Base-by-base conservation (phyloP, 176 grass and related monocot genomes). In the Miscanthus lutarioriparius region DNA sequence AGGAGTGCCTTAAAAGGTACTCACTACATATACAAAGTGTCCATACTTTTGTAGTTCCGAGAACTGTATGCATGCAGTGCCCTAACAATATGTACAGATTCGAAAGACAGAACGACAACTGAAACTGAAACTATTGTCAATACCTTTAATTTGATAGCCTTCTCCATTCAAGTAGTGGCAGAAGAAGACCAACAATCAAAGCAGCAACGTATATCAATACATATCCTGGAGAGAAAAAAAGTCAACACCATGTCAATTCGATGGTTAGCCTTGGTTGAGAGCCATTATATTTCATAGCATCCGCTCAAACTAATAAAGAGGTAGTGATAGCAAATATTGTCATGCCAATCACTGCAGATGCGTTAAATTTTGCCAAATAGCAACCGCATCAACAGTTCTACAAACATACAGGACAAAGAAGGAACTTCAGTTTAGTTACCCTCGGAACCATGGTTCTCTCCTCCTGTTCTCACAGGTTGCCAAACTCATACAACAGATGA, bases 201-300 rank as follows among this genome's bases (percentile, higher is more conserved):
- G 44, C 44, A 12, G 59, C 27, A 47, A 9, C 45, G 51, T 53
- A 68, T 37, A 37, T 43, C 28, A 84, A 72, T 44, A 30, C 14
- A 54, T 22, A 80, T 74, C 87, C 76, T 89, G 76, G 47, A 80
- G 37, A 74, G 7, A 75, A 73, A 73, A 78, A 72, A 61, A 12
- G 37, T 47, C 15, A 69, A 30, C 28, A 32, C 0, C 37, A n/a
- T 47, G 20, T 69, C 61, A 78, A 28, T 38, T 35, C 44, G 28
- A 72, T 75, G 61, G 33, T 79, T 51, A 39, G 11, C 56, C 32
- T 81, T 14, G 54, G 32, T 48, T 44, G 33, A 35, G 2, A 49
- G 23, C 72, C 35, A 28, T 41, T 82, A 45, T 17, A 82, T 27
- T 45, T 67, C 27, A 36, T 49, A 23, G 12, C 0, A 10, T n/a